Evolutionary conservation across 2,329 filamentous ascomycete genomes (phyloP), one percentile per base, ranked within the genome.

Genomic region (Penicillium digitatum): DNA sequence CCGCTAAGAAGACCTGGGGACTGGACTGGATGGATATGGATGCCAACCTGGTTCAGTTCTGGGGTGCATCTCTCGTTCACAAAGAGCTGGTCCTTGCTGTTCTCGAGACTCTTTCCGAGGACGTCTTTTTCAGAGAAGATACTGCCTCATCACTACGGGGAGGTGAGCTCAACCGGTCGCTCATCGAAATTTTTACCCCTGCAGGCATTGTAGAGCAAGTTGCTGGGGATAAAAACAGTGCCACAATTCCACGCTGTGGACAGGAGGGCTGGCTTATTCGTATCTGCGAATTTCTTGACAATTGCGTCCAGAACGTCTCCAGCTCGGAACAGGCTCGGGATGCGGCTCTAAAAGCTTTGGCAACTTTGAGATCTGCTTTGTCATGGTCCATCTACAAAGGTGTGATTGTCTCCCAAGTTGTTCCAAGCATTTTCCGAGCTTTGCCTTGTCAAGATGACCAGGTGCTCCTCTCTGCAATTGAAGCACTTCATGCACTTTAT

Each of bases 21-120:
- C 81, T 84, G 31, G 88, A 94, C 58, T 99, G 95, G 94, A 86
- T 88, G 78, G 86, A 95, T 69, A 96, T 99, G 93, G 95, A 99
- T 71, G 77, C 85, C 60, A 81, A 89, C 68, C 81, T 99, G 52
- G 83, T 92, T 42, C 82, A 85, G 66, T 80, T 97, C 20, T 99
- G 94, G 94, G 77, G 79, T 26, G 78, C 73, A 14, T 78, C 77
- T 51, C 70, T 82, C 32, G 79, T 81, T 44, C 87, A 91, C 71
- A 94, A 95, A 73, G 88, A 94, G 69, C 83, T 97, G 52, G 92
- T 96, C 31, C 81, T 99, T 32, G 88, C 87, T 56, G 84, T 97
- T 42, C 81, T 99, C 48, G 94, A 97, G 76, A 92, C 88, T 18
- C 80, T 99, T 32, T 95, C 93, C 3, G 94, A 97, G 64, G 94